Evolutionary conservation across 345 rosid species (phyloP).

Genomic region (Streptanthus diversifolius): DNA sequence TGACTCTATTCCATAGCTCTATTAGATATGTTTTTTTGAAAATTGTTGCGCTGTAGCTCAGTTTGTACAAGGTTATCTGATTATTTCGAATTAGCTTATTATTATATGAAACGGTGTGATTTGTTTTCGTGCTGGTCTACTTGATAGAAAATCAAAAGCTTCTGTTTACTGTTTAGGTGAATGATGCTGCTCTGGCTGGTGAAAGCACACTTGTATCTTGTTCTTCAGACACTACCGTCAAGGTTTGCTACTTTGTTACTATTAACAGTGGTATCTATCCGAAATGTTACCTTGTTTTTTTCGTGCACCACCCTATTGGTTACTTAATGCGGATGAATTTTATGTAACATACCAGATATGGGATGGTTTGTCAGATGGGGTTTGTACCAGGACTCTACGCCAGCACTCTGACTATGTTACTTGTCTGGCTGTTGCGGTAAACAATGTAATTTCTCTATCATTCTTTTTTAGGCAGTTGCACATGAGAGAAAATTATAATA

Average conservation of each 20-base stretch:
- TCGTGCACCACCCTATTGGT: constrained; percentile 2
- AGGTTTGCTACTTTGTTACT: constrained; percentile 48
- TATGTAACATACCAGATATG: constrained; percentile 53
- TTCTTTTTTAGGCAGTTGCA: neutral
- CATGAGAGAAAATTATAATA: neutral
- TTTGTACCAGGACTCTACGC: constrained; percentile 73
- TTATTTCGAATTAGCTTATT: too few species aligned
- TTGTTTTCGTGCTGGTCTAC: too few species aligned
- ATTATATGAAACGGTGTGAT: too few species aligned
- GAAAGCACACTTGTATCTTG: constrained; percentile 89
- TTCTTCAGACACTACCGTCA: constrained; percentile 90
- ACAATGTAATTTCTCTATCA: constrained; percentile 68
- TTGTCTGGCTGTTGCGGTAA: constrained; percentile 81
- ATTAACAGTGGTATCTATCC: neutral
- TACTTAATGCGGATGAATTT: neutral
- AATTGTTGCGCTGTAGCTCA: neutral
- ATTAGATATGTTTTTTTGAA: too few species aligned
- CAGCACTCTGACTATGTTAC: constrained; percentile 99
- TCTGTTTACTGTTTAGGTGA: constrained; percentile 54
- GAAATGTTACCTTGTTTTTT: neutral
- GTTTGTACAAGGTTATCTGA: neutral
- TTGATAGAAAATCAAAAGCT: too few species aligned
- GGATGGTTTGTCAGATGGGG: constrained; percentile 83
- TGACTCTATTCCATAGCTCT: too few species aligned
- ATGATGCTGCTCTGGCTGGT: constrained; percentile 75